Base-by-base conservation (phyloP, 73 alveolate species). In the Paramecium tetraurelia region DNA sequence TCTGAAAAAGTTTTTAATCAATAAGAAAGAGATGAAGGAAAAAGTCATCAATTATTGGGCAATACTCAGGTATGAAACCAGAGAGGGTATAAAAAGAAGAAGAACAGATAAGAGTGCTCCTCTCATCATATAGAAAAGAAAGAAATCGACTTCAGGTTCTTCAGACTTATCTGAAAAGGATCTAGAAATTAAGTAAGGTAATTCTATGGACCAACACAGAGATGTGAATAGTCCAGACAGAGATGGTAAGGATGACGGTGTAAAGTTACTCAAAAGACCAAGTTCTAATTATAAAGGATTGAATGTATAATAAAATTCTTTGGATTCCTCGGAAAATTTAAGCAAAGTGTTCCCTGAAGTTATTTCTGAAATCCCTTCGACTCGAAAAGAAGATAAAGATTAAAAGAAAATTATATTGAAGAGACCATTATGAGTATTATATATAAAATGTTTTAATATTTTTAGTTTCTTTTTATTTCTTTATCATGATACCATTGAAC, bases 21-120 rank as follows among this genome's bases (percentile, higher is more conserved):
- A 75, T 20, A 75, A 41, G 10, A 75, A 75, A 36, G 35, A 75
- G n/a, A 75, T 75, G 87, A 75, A 75, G 38, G 87, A 75, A 20
- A 11, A 18, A 0, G 87, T 75, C 11, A 38, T 29, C 5, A 22
- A 21, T 38, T 75, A 29, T 21, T 75, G 87, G 87, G 87, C 87
- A 31, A 38, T 41, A 36, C 87, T 75, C 4, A 75, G 87, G 38
- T 75, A 75, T 75, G 87, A 75, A 38, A 75, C 87, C 7, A 38
- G 68, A 38, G 59, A 29, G 38, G 68, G 87, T 38, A 75, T 75
- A 9, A 75, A 75, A 38, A 35, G 87, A 35, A 75, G 20, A 36
- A 29, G 87, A 35, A 16, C 10, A 18, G 87, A 75, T 75, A 75
- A 75, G 18, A n/a, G 5, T 38, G 35, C 35, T 36, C 87, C 87